These are phyloP conservation scores for Flaveria linearis DNA, from an alignment of 129 eudicot species.

Conservation along the genomic window DNA sequence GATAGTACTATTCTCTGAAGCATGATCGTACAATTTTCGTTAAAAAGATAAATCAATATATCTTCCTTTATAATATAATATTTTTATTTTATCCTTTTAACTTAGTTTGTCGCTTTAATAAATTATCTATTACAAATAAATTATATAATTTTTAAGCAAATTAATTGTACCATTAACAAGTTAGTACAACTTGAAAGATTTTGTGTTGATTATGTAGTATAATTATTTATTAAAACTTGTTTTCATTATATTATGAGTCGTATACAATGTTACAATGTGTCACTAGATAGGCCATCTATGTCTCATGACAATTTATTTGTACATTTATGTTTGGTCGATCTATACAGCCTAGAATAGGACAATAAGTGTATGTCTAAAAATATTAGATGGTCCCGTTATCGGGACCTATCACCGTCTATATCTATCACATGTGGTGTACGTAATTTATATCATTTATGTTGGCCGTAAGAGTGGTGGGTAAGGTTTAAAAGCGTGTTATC, in stretches of 20 bases:
- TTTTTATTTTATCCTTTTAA: no score
- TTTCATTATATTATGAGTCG: not conserved
- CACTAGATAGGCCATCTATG: not conserved
- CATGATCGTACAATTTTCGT: no score
- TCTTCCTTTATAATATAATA: no score
- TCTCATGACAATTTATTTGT: not conserved
- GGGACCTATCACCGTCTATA: not conserved
- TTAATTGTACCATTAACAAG: no score
- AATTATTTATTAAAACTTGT: not conserved
- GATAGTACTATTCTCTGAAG: no score
- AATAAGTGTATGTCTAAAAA: conserved; percentile 1
- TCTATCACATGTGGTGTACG: not conserved
- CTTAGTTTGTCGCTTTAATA: no score
- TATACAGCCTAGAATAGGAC: not conserved
- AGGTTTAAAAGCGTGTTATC: no score
- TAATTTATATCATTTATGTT: not conserved
- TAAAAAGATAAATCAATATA: no score
- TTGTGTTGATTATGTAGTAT: no score
- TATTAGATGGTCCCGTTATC: not conserved
- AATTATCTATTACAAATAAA: no score
- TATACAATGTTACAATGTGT: not conserved
- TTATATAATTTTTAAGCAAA: no score
- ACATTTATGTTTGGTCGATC: not conserved
- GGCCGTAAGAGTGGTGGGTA: not conserved
- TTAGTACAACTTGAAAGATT: no score